Evolutionary conservation across 2,329 filamentous ascomycete species (phyloP), one percentile per base, ranked within the genome.

Genomic region (Hirsutella minnesotensis): DNA sequence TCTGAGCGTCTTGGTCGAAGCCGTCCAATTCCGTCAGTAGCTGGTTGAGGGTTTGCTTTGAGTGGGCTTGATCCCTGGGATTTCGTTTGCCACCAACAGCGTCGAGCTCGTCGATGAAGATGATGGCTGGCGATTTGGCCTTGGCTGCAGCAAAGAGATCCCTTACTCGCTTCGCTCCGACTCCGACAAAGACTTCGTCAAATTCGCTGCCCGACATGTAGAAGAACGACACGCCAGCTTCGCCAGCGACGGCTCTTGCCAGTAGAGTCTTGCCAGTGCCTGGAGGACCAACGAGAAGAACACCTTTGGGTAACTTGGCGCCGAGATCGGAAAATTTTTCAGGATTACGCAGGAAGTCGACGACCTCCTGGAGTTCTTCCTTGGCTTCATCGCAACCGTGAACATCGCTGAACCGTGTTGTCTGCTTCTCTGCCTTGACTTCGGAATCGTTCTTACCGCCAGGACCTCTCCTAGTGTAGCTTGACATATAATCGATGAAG

Each of bases 171-270:
- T 98, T 95, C 38, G 88, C 88, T 58, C 89, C 88, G 42, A 98
- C 92, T 58, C 92, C 92, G 30, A 98, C 94, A 57, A 95, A 98
- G 41, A 98, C 83, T 64, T 98, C 92, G 57, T 98, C 92, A 58
- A 98, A 98, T 62, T 98, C 92, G 45, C 87, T 94, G 40, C 92
- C 92, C 57, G 92, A 98, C 90, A 98, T 96, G 74, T 95, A 98
- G 73, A 96, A 98, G 73, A 98, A 98, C 1, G 92, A 92, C 16
- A 98, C 92, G 44, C 90, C 92, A 42, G 92, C 89, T 68, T 98
- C 92, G 41, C 92, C 92, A 39, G 92, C 92, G 47, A 98, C 92
- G 43, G 92, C 94, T 56, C 92, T 83, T 49, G 92, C 92, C 47
- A 98, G 77, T 34, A 98, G 77, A 12, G 92, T 98, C 68, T 98